phyloP scores from a whole-genome alignment of 345 rosid species.

The Gossypium arboreum region DNA sequence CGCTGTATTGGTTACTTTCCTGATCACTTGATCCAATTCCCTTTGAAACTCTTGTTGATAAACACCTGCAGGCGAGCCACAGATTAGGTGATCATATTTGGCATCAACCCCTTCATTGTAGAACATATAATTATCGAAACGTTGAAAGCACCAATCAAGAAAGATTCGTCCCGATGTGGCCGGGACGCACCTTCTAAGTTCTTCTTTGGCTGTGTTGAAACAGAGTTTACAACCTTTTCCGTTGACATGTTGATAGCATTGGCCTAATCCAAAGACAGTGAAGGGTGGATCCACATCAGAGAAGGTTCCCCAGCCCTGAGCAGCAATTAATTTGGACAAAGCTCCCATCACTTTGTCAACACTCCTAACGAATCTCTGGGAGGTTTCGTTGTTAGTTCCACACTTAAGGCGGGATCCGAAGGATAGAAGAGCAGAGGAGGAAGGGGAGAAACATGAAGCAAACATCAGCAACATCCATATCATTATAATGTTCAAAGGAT shows the following conservation, averaged over 20 bases:
- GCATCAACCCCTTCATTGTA: slow-evolving; percentile 35
- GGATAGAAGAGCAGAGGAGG: not conserved
- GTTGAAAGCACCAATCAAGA: slow-evolving; percentile 58
- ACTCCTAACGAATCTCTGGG: not conserved
- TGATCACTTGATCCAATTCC: slow-evolving; percentile 20
- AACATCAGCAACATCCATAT: not conserved
- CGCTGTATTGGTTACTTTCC: slow-evolving; percentile 28
- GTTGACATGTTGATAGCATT: slow-evolving; percentile 51
- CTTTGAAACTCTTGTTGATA: slow-evolving; percentile 15
- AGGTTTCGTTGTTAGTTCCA: not conserved
- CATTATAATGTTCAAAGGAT: not conserved
- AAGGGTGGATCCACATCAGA: not conserved
- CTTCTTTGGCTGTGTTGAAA: slow-evolving; percentile 37
- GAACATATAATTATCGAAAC: slow-evolving; percentile 50
- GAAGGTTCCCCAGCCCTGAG: not conserved
- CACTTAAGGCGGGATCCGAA: not conserved
- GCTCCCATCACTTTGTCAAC: not conserved
- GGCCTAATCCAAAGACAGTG: slow-evolving; percentile 18
- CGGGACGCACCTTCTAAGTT: slow-evolving; percentile 48
- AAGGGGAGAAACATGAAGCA: not conserved
- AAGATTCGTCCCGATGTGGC: slow-evolving; percentile 39
- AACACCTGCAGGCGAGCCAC: not conserved
- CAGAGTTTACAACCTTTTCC: slow-evolving; percentile 51
- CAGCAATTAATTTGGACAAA: not conserved
- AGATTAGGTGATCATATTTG: not conserved